Conservation (phyloP, 352 stramenopile genomes). For the Globisporangium paroecandrum region DNA sequence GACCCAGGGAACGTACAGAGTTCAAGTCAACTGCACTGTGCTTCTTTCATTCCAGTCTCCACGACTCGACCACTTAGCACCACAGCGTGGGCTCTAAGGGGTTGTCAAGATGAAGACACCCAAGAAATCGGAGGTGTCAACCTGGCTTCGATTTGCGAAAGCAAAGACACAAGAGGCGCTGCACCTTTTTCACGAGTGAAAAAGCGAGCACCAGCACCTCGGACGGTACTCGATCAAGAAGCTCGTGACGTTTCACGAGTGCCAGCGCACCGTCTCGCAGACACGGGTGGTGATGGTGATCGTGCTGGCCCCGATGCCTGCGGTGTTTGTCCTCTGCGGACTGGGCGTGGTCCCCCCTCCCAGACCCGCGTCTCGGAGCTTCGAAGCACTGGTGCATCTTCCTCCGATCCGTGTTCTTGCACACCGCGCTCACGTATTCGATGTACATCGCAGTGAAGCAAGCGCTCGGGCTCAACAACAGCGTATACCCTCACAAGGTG, state of each 20-base stretch:
- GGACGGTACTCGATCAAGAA: neutral
- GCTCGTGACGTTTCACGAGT: neutral
- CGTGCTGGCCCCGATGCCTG: constrained; percentile 16
- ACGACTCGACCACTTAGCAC: too few species aligned
- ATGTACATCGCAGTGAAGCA: constrained; percentile 11
- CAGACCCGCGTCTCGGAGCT: constrained; percentile 5
- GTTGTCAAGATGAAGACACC: neutral
- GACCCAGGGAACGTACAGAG: too few species aligned
- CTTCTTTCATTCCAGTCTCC: too few species aligned
- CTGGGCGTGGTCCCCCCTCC: constrained; percentile 14
- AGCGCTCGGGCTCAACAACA: neutral
- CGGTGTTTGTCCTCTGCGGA: constrained; percentile 12
- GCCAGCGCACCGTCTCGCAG: neutral
- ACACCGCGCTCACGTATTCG: constrained; percentile 16
- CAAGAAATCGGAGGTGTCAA: neutral
- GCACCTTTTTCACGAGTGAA: neutral
- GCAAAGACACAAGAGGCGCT: neutral
- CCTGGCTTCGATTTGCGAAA: neutral
- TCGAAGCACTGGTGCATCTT: constrained; percentile 10
- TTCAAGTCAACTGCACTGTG: too few species aligned
- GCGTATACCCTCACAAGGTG: neutral
- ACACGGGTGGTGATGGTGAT: constrained; percentile 6
- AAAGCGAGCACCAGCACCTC: neutral
- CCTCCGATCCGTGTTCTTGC: constrained; percentile 15
- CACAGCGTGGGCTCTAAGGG: too few species aligned